These are phyloP conservation scores for Didymella pomorum DNA, from an alignment of 2,329 filamentous ascomycete genomes.

Conservation along the genomic window DNA sequence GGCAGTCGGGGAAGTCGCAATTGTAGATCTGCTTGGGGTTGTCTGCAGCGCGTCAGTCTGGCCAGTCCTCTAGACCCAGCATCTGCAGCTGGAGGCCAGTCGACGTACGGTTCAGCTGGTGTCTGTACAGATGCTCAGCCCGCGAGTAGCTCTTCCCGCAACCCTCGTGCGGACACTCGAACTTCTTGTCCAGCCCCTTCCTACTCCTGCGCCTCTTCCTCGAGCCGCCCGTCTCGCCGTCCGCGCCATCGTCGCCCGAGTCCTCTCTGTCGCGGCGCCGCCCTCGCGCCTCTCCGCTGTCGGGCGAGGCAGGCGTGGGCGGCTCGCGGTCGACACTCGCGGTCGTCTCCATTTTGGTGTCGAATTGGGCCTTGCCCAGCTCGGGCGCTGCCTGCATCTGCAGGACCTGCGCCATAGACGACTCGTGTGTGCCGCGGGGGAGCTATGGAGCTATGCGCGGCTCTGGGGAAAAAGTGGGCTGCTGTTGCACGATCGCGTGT, in stretches of 20 bases:
- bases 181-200: slow-evolving; percentile 79
- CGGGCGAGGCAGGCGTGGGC: slow-evolving; percentile 45
- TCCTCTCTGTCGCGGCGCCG: slow-evolving; percentile 50
- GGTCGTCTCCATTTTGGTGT: slow-evolving; percentile 47
- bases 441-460: not conserved
- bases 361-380: slow-evolving; percentile 46
- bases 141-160: slow-evolving; percentile 97
- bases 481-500: slow-evolving; percentile 19
- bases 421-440: slow-evolving; percentile 10
- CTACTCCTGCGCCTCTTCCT: slow-evolving; percentile 73
- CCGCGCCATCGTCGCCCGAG: slow-evolving; percentile 38
- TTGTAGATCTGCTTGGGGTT: slow-evolving; percentile 93
- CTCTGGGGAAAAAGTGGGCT: slow-evolving; percentile 17
- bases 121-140: slow-evolving; percentile 94
- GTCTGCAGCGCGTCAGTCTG: slow-evolving; percentile 61
- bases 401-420: slow-evolving; percentile 48
- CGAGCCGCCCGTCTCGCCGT: slow-evolving; percentile 43
- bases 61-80: not conserved
- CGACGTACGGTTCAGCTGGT: slow-evolving; percentile 87
- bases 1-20: slow-evolving; percentile 91
- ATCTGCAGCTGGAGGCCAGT: not conserved
- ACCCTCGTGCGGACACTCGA: slow-evolving; percentile 76
- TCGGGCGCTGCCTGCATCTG: slow-evolving; percentile 50
- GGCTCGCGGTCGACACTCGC: slow-evolving; percentile 39
- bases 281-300: slow-evolving; percentile 47